Percentiles rank a stretch among this genome's conserved stretches.
Evolutionary conservation across 106 monocot genomes (phyloP).

Genomic region (Vanilla planifolia): DNA sequence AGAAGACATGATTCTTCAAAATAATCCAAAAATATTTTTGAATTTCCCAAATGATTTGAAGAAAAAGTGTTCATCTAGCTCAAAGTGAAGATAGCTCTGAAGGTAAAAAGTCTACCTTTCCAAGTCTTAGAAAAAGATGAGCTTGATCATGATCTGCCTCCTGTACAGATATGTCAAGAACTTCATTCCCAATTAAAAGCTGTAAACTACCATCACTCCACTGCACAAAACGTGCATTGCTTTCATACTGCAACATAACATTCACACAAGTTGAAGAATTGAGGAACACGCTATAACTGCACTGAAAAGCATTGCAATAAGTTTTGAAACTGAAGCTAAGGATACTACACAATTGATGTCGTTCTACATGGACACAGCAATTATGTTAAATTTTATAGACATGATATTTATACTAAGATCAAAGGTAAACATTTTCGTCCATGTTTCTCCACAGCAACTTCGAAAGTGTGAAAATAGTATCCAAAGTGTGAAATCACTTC

Average conservation of each 20-base stretch:
- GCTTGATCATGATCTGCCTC: slow-evolving; percentile 90
- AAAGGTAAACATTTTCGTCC: too few species aligned
- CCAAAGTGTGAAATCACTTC: too few species aligned
- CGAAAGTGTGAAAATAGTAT: too few species aligned
- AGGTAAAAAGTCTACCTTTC: slow-evolving; percentile 47
- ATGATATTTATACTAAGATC: too few species aligned
- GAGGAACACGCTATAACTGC: neutral
- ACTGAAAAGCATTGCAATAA: neutral
- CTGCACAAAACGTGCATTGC: slow-evolving; percentile 94
- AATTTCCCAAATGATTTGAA: neutral
- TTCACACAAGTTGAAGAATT: neutral
- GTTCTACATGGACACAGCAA: too few species aligned
- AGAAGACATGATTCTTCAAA: neutral
- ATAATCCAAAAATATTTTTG: neutral
- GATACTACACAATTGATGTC: too few species aligned
- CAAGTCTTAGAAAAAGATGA: slow-evolving; percentile 91
- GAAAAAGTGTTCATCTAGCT: neutral
- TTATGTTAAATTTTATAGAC: too few species aligned
- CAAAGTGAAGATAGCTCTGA: neutral
- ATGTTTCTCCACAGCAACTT: too few species aligned
- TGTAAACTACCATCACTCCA: slow-evolving; percentile 98
- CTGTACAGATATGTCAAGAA: slow-evolving; percentile 87
- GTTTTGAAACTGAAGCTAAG: neutral
- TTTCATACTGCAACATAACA: slow-evolving; percentile 58
- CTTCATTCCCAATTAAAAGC: slow-evolving; percentile 94